phyloP scores from a whole-genome alignment of 169 alveolate genomes.

The Plasmodium relictum region DNA sequence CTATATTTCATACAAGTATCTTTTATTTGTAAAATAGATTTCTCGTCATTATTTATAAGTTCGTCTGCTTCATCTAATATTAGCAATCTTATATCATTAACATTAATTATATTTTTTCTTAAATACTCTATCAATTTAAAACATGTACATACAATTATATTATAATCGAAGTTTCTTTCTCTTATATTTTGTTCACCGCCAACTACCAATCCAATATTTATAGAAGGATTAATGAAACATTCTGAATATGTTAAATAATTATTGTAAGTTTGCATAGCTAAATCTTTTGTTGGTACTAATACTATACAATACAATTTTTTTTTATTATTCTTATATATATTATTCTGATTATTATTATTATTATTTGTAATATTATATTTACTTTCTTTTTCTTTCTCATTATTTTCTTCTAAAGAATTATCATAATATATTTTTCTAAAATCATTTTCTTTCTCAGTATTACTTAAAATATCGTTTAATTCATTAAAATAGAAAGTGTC shows the following conservation, averaged over 20 bases:
- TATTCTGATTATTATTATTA: neutral
- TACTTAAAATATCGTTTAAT: neutral
- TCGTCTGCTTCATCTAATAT: conserved; percentile 82
- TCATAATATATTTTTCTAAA: conserved; percentile 29
- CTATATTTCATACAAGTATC: conserved; percentile 45
- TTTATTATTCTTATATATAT: conserved; percentile 39
- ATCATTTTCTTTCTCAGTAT: neutral
- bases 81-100: conserved; percentile 44
- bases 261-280: conserved; percentile 86
- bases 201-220: conserved; percentile 81
- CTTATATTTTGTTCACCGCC: conserved; percentile 83
- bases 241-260: conserved; percentile 83
- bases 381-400: neutral
- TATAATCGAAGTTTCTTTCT: conserved; percentile 76
- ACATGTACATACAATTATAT: conserved; percentile 63
- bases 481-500: conserved; percentile 33
- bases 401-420: neutral
- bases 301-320: conserved; percentile 84
- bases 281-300: conserved; percentile 85
- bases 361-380: neutral
- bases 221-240: conserved; percentile 68
- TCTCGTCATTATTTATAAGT: conserved; percentile 72
- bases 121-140: conserved; percentile 50
- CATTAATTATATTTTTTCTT: conserved; percentile 38
- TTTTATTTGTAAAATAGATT: conserved; percentile 44